Evolutionary conservation across 306 rosid genomes (phyloP).

Genomic region (Ammopiptanthus mongolicus): DNA sequence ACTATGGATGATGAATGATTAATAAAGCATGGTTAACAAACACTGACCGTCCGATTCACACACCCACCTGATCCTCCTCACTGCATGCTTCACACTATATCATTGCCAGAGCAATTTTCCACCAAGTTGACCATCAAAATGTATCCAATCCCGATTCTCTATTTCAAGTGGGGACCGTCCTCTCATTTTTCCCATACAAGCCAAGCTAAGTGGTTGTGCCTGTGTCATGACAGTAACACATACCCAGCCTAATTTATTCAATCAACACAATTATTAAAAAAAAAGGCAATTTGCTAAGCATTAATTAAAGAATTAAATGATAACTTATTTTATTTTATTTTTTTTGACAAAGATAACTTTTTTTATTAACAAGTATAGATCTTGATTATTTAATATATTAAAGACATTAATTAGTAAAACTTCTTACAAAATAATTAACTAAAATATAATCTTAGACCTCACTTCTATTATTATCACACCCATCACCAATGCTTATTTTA

Average conservation of each 20-base stretch:
- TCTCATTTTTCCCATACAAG: not conserved
- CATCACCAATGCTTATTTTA: too few species aligned
- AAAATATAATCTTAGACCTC: too few species aligned
- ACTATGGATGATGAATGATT: not conserved
- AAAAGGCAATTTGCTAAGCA: too few species aligned
- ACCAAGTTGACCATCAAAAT: not conserved
- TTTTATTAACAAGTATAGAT: too few species aligned
- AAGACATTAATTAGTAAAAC: too few species aligned
- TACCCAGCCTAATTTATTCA: not conserved
- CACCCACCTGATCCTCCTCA: not conserved
- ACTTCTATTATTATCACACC: too few species aligned
- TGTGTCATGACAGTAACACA: not conserved
- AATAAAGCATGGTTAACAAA: not conserved
- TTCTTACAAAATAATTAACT: too few species aligned
- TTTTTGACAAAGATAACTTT: too few species aligned
- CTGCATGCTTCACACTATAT: not conserved
- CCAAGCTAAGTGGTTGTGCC: not conserved
- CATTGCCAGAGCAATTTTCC: not conserved
- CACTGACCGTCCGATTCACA: not conserved
- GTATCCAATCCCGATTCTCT: not conserved
- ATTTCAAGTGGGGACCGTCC: conserved; percentile 4
- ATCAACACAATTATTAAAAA: not conserved
- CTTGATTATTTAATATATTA: too few species aligned
- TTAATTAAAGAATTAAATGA: too few species aligned
- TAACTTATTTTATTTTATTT: too few species aligned